Conservation (phyloP, 2,329 filamentous ascomycete genomes). For the Fusarium sp. region DNA sequence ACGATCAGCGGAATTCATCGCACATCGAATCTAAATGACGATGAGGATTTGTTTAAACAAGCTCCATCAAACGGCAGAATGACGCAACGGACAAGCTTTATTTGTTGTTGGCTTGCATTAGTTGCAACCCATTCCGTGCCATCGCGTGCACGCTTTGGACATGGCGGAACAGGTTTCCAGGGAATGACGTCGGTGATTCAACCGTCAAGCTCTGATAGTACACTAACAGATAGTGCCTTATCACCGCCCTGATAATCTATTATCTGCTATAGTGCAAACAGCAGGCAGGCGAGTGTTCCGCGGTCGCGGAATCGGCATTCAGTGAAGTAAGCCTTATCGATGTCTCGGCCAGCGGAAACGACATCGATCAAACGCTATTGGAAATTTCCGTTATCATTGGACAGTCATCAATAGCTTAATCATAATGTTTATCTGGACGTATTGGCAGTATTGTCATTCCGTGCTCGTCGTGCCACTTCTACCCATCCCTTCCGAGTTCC, state of each 20-base stretch:
- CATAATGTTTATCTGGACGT: neutral
- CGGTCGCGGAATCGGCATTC: neutral
- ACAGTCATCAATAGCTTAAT: neutral
- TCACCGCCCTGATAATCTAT: rapidly evolving
- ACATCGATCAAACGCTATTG: too few species aligned
- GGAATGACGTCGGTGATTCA: neutral
- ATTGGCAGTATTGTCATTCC: rapidly evolving
- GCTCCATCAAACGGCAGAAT: neutral
- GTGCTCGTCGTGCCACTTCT: neutral
- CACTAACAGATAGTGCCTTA: neutral
- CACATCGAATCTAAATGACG: neutral
- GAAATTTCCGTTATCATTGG: too few species aligned
- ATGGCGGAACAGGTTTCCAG: neutral
- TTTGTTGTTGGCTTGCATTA: slow-evolving; percentile 8
- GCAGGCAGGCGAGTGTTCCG: neutral
- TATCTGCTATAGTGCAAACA: neutral
- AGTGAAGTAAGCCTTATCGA: too few species aligned
- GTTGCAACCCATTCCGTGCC: neutral
- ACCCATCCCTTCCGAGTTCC: too few species aligned
- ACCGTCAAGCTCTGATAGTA: neutral
- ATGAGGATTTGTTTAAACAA: neutral
- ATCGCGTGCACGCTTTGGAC: neutral
- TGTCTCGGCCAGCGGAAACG: too few species aligned
- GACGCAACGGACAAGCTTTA: neutral
- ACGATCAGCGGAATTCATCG: neutral